Evolutionary conservation across 208 protist species (phyloP).

Genomic region (Trypanosoma congolense): DNA sequence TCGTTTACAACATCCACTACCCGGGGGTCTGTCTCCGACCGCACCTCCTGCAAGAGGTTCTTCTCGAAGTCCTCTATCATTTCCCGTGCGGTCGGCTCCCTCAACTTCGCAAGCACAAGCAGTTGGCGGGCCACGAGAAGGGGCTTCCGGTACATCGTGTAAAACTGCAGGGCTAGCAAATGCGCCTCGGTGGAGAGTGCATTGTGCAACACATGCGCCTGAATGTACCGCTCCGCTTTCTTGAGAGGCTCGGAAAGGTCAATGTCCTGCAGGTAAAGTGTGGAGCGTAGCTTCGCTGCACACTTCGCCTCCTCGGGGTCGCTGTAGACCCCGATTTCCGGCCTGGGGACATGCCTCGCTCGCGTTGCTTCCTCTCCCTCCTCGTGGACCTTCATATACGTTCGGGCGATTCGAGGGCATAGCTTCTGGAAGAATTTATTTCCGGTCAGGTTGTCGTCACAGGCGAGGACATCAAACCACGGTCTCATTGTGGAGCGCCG

Average conservation of each 20-base stretch:
- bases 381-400: conserved; percentile 73
- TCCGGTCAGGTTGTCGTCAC: conserved; percentile 59
- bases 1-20: conserved; percentile 55
- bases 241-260: conserved; percentile 65
- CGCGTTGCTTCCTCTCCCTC: conserved; percentile 65
- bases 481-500: conserved; percentile 92
- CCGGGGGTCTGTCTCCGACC: conserved; percentile 32
- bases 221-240: conserved; percentile 75
- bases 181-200: conserved; percentile 36
- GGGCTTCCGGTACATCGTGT: conserved; percentile 52
- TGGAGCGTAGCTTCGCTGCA: conserved; percentile 39
- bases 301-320: conserved; percentile 68
- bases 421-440: conserved; percentile 80
- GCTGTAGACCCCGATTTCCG: conserved; percentile 29
- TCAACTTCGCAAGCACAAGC: conserved; percentile 35
- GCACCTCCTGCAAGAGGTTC: conserved; percentile 24
- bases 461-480: conserved; percentile 91
- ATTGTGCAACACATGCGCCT: conserved; percentile 48
- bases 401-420: conserved; percentile 64
- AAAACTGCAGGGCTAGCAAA: conserved; percentile 64
- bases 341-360: conserved; percentile 58
- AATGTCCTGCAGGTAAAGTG: conserved; percentile 60
- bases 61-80: conserved; percentile 37
- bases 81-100: conserved; percentile 23
- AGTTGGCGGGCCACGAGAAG: conserved; percentile 61